A percentile compares a stretch with the other conserved stretches of the same genome.
Conservation (phyloP, 2,329 filamentous ascomycete genomes). For the Neospermospora avenae region DNA sequence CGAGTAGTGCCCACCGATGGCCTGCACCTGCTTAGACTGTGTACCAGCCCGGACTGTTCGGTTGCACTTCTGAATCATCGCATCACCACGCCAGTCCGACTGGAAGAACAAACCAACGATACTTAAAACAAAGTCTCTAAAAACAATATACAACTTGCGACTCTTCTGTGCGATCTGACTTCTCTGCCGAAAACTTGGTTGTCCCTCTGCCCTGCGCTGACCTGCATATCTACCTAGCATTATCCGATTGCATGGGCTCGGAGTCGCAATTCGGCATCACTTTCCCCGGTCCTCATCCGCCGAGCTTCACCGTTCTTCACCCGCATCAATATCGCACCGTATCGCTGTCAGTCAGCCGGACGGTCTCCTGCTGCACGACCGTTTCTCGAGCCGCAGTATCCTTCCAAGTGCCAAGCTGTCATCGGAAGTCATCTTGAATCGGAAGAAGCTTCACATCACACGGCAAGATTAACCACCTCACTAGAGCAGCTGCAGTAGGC, state of each 20-base stretch:
- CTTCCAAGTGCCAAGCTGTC: not conserved
- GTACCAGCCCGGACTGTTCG: too few relatives aligned
- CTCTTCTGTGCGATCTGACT: too few relatives aligned
- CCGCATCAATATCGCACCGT: not conserved
- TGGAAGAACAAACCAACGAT: too few relatives aligned
- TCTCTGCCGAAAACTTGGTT: too few relatives aligned
- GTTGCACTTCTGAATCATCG: too few relatives aligned
- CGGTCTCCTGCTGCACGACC: not conserved
- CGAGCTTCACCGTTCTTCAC: not conserved
- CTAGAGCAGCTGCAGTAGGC: too few relatives aligned
- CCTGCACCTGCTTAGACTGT: too few relatives aligned
- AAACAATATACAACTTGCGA: not conserved
- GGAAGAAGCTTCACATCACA: not conserved
- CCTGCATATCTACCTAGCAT: not conserved
- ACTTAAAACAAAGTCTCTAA: too few relatives aligned
- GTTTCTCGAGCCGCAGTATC: not conserved
- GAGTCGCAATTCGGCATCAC: not conserved
- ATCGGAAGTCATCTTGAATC: not conserved
- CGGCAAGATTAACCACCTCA: too few relatives aligned
- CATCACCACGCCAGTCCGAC: too few relatives aligned
- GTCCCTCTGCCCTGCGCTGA: not conserved
- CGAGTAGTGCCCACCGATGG: too few relatives aligned
- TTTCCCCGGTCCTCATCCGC: not conserved
- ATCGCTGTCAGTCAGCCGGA: not conserved
- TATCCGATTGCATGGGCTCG: not conserved